phyloP scores from a whole-genome alignment of 1,284 basidiomycete species.

The Microbotryum silenes-acaulis region DNA sequence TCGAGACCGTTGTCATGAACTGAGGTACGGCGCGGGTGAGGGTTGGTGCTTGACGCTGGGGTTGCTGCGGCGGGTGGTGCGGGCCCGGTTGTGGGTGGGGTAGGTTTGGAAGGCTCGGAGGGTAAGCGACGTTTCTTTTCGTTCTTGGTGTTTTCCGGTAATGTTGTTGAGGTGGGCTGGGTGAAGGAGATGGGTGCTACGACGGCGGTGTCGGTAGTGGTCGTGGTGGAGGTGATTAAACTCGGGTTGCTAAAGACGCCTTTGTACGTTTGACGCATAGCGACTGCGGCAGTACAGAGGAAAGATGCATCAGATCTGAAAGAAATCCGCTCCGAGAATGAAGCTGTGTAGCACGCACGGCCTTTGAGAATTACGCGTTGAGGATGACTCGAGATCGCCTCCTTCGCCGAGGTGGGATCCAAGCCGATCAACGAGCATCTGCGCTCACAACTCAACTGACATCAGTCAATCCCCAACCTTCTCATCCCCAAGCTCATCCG shows the following conservation, averaged over 20 bases:
- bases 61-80: too few relatives aligned
- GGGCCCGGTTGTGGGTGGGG: too few relatives aligned
- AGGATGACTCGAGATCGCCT: constrained; percentile 53
- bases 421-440: constrained; percentile 60
- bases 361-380: constrained; percentile 62
- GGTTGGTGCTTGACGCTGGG: too few relatives aligned
- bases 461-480: too few relatives aligned
- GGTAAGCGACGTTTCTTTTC: too few relatives aligned
- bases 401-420: constrained; percentile 57
- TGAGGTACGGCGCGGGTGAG: too few relatives aligned
- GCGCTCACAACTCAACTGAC: constrained; percentile 4
- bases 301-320: background rate
- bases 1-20: too few relatives aligned
- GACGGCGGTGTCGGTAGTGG: background rate
- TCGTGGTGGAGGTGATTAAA: background rate
- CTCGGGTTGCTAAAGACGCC: constrained; percentile 29
- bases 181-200: background rate
- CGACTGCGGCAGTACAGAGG: constrained; percentile 11
- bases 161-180: background rate
- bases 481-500: too few relatives aligned
- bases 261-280: constrained; percentile 25
- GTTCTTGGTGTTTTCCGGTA: too few relatives aligned
- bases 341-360: constrained; percentile 49
- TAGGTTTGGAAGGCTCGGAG: too few relatives aligned
- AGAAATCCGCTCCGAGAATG: background rate